Evolutionary conservation across 768 basidiomycete species (phyloP).

Genomic region (Infundibulicybe gibba): DNA sequence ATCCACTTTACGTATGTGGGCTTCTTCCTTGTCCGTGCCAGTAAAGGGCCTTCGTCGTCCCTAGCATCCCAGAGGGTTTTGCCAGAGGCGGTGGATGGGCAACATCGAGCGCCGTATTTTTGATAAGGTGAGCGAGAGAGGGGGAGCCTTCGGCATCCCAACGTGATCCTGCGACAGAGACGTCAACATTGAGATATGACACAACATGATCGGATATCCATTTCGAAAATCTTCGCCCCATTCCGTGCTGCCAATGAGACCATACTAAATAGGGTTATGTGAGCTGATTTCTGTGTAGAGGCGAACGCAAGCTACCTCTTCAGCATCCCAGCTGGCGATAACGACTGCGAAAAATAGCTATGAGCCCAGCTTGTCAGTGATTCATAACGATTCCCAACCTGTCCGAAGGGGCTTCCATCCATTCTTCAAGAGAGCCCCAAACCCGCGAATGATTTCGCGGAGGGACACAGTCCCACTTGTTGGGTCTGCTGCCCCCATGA

Average conservation of each 20-base stretch:
- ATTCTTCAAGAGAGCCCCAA: conserved; percentile 58
- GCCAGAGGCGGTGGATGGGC: conserved; percentile 61
- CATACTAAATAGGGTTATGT: conserved; percentile 32
- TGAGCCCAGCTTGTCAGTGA: background rate
- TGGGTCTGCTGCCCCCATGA: conserved; percentile 79
- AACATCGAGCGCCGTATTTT: conserved; percentile 61
- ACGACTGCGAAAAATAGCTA: conserved; percentile 36
- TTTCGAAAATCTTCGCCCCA: conserved; percentile 89
- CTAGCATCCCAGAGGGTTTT: conserved; percentile 80
- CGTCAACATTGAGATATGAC: conserved; percentile 83
- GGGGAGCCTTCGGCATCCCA: conserved; percentile 67
- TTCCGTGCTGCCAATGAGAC: conserved; percentile 84
- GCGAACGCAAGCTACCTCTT: conserved; percentile 42
- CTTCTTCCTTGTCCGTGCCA: conserved; percentile 12
- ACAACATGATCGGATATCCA: conserved; percentile 82
- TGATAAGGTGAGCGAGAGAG: conserved; percentile 76
- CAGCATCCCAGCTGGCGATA: conserved; percentile 74
- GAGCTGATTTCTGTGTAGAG: conserved; percentile 3
- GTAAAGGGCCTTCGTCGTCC: conserved; percentile 53
- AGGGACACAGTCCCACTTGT: conserved; percentile 77
- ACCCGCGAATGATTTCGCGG: conserved; percentile 73
- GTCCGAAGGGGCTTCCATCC: conserved; percentile 87
- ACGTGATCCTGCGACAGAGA: conserved; percentile 58
- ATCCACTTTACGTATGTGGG: conserved; percentile 25
- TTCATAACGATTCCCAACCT: conserved; percentile 9